Evolutionary conservation across 108 stramenopile species (phyloP).

Genomic region (Nannochloropsis oceanica): DNA sequence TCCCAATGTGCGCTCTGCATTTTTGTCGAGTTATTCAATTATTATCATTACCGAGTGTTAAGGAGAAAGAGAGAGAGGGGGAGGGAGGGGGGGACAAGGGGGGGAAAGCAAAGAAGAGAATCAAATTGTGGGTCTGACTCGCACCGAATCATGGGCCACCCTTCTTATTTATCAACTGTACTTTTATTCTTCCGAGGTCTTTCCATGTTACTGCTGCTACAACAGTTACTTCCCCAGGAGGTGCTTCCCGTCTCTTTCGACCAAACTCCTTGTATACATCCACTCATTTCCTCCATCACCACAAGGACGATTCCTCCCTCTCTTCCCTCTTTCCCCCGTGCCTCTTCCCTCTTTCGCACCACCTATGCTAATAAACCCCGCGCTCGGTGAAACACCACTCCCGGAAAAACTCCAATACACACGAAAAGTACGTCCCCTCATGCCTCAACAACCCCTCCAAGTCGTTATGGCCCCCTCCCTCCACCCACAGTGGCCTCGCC

Average conservation of each 20-base stretch:
- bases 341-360: not conserved
- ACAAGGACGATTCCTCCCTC: not conserved
- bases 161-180: too few species aligned
- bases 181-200: too few species aligned
- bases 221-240: too few species aligned
- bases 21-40: too few species aligned
- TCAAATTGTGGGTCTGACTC: not conserved
- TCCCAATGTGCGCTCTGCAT: too few species aligned
- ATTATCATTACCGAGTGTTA: too few species aligned
- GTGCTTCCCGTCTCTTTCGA: too few species aligned
- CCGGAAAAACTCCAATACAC: not conserved
- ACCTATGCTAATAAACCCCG: not conserved
- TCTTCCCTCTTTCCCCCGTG: not conserved
- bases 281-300: too few species aligned
- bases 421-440: not conserved
- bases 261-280: too few species aligned
- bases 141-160: too few species aligned
- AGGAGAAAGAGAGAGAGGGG: too few species aligned
- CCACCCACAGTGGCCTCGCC: slow-evolving; percentile 52
- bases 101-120: not conserved
- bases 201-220: too few species aligned
- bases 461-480: slow-evolving; percentile 52
- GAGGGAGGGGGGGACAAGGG: not conserved
- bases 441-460: slow-evolving; percentile 41
- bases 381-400: not conserved